Conservation (phyloP, 2,329 filamentous ascomycete species). For the Cercospora berteroae region DNA sequence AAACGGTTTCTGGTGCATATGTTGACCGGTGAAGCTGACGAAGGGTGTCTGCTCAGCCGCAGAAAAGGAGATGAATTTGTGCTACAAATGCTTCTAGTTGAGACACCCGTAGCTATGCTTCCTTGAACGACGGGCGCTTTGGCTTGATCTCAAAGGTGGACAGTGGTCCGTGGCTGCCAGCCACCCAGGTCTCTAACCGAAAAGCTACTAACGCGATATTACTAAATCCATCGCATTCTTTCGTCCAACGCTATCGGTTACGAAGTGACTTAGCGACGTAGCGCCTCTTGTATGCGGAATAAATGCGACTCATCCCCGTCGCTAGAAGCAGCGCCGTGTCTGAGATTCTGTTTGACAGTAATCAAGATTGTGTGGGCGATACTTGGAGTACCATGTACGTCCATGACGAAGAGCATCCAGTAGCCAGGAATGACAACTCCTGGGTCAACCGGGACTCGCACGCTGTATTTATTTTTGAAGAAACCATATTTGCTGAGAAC, state of each 20-base stretch:
- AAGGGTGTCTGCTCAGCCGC: too few species aligned
- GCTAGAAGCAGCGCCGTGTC: neutral
- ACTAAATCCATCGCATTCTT: neutral
- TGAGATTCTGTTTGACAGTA: neutral
- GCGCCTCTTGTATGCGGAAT: neutral
- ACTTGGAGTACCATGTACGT: conserved; percentile 9
- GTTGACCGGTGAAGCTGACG: too few species aligned
- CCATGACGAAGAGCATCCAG: conserved; percentile 12
- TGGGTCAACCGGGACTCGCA: conserved; percentile 3
- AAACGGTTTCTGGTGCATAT: too few species aligned
- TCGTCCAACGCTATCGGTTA: neutral
- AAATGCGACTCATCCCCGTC: neutral
- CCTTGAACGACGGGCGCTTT: too few species aligned
- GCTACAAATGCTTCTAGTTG: too few species aligned
- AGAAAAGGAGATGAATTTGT: too few species aligned
- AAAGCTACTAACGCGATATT: neutral
- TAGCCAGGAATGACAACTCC: conserved; percentile 9
- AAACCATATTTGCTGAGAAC: neutral
- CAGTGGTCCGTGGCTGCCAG: too few species aligned
- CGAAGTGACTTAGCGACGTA: neutral
- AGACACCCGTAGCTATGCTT: too few species aligned
- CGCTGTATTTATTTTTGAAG: neutral
- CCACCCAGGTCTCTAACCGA: too few species aligned
- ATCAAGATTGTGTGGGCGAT: neutral
- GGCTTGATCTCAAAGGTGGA: too few species aligned